phyloP scores from a whole-genome alignment of 306 rosid genomes.

The Oemleria cerasiformis region DNA sequence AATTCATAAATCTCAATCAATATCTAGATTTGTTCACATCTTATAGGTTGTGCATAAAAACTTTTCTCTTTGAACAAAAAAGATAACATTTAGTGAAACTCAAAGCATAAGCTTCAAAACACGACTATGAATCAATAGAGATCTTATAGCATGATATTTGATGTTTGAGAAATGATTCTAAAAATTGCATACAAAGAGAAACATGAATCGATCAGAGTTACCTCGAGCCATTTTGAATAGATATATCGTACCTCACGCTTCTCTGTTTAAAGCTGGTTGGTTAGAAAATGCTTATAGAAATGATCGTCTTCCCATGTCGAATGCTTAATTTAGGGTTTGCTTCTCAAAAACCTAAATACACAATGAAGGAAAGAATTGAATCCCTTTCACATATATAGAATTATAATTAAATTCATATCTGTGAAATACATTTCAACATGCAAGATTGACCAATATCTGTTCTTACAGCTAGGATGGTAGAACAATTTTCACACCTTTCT shows the following conservation, averaged over 20 bases:
- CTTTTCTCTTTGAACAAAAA: neutral
- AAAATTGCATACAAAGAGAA: neutral
- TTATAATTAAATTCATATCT: conserved; percentile 1
- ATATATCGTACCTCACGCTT: neutral
- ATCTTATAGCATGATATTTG: neutral
- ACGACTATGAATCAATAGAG: neutral
- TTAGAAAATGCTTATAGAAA: neutral
- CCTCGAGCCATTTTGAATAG: conserved; percentile 25
- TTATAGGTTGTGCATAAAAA: neutral
- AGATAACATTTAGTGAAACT: neutral
- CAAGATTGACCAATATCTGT: neutral
- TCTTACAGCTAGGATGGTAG: neutral
- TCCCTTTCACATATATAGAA: conserved; percentile 1
- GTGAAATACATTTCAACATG: neutral
- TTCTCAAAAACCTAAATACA: conserved; percentile 1
- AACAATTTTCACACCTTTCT: neutral
- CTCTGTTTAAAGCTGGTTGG: neutral
- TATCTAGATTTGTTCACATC: neutral
- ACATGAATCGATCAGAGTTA: conserved; percentile 7
- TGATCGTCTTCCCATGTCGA: neutral
- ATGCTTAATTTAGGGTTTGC: neutral
- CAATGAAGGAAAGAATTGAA: neutral
- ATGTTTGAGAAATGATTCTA: neutral
- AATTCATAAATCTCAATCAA: neutral
- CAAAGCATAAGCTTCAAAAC: neutral